Evolutionary conservation across 768 basidiomycete species (phyloP).

Genomic region (Kwoniella botswanensis): DNA sequence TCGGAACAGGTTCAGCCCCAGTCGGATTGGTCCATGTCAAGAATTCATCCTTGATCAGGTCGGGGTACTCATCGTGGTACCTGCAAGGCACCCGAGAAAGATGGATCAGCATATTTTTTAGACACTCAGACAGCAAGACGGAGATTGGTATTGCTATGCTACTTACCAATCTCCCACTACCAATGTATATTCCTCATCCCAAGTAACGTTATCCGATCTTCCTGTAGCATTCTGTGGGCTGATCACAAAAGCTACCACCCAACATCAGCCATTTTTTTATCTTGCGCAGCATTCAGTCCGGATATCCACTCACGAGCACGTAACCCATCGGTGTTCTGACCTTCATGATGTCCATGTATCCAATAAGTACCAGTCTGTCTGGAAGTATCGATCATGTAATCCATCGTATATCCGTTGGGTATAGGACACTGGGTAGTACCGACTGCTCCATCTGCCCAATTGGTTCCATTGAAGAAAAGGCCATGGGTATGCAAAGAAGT

Average conservation of each 20-base stretch:
- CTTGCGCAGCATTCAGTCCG: not conserved
- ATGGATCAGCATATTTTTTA: too few relatives aligned
- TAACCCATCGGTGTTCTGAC: slow-evolving; percentile 91
- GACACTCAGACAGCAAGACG: too few relatives aligned
- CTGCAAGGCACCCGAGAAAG: not conserved
- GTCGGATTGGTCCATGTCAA: slow-evolving; percentile 71
- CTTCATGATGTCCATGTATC: slow-evolving; percentile 57
- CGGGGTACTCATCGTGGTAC: slow-evolving; percentile 75
- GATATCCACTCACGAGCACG: slow-evolving; percentile 63
- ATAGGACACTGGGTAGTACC: slow-evolving; percentile 80
- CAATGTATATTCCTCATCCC: slow-evolving; percentile 90
- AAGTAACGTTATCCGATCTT: slow-evolving; percentile 65
- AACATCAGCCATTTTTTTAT: not conserved
- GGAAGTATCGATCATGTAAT: slow-evolving; percentile 70
- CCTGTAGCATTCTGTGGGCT: slow-evolving; percentile 58
- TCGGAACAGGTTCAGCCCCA: slow-evolving; percentile 84
- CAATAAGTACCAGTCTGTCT: slow-evolving; percentile 22
- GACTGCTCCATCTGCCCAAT: slow-evolving; percentile 88
- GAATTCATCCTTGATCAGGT: slow-evolving; percentile 67
- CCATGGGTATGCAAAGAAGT: slow-evolving; percentile 89
- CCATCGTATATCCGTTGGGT: slow-evolving; percentile 71
- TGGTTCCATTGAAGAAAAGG: slow-evolving; percentile 86
- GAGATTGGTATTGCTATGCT: too few relatives aligned
- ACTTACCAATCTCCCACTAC: slow-evolving; percentile 78
- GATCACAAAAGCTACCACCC: slow-evolving; percentile 68